These are phyloP conservation scores for Nitzschia sp. DNA, from an alignment of 108 stramenopile species.

Conservation along the genomic window DNA sequence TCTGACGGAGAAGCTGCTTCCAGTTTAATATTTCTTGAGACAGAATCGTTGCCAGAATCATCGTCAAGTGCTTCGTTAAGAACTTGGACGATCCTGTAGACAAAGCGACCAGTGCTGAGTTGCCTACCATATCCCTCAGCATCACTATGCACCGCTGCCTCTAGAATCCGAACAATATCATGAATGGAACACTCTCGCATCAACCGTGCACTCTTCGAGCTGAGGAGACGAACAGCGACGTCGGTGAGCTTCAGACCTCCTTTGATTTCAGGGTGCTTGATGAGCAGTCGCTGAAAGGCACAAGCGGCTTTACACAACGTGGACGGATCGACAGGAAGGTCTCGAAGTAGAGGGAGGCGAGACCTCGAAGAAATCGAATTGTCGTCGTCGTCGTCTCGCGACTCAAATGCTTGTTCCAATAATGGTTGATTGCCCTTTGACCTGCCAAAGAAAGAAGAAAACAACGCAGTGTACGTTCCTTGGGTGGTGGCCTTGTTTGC, in stretches of 20 bases:
- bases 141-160: constrained; percentile 39
- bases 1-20: constrained; percentile 32
- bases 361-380: constrained; percentile 13
- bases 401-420: constrained; percentile 38
- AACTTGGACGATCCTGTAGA: constrained; percentile 41
- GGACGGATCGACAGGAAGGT: constrained; percentile 52
- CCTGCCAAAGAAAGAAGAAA: constrained; percentile 47
- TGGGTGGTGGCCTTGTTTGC: constrained; percentile 1
- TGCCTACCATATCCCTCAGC: constrained; percentile 33
- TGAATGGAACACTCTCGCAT: constrained; percentile 42
- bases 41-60: constrained; percentile 5
- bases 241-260: constrained; percentile 40
- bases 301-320: constrained; percentile 51
- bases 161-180: constrained; percentile 40
- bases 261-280: constrained; percentile 30
- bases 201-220: constrained; percentile 53
- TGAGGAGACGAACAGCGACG: constrained; percentile 45
- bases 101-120: constrained; percentile 39
- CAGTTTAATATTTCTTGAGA: constrained; percentile 1
- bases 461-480: constrained; percentile 17
- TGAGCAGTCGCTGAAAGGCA: constrained; percentile 32
- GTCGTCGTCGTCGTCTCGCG: constrained; percentile 40
- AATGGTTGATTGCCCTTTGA: constrained; percentile 25
- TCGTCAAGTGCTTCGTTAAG: constrained; percentile 39
- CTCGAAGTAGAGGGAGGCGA: constrained; percentile 36